phyloP scores from a whole-genome alignment of 192 early-diverging fungal species.

The Coemansia sp. region DNA sequence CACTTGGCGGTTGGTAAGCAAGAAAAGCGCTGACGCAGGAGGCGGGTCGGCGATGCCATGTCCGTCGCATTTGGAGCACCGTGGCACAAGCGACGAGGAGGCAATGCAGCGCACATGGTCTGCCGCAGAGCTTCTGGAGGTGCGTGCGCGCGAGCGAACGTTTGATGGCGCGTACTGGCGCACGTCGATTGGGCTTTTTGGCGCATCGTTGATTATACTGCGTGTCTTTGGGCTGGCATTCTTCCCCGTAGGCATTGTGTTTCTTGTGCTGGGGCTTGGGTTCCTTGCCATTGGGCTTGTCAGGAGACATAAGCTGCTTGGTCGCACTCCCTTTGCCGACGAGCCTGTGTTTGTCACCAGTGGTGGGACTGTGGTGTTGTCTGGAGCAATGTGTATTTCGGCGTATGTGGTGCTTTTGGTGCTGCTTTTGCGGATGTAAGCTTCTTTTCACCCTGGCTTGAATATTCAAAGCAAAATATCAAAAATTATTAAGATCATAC shows the following conservation, averaged over 20 bases:
- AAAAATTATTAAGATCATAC: too few species aligned
- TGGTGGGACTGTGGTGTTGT: constrained; percentile 34
- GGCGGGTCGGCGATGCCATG: not conserved
- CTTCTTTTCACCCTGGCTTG: not conserved
- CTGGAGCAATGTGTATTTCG: constrained; percentile 37
- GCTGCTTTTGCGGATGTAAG: constrained; percentile 36
- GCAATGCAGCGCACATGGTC: constrained; percentile 38
- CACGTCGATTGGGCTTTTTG: constrained; percentile 48
- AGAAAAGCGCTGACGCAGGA: not conserved
- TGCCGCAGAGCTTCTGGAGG: constrained; percentile 50
- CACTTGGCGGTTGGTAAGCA: not conserved
- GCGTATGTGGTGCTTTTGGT: constrained; percentile 45
- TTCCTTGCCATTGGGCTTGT: constrained; percentile 50
- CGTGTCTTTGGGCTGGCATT: constrained; percentile 48
- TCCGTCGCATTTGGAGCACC: not conserved
- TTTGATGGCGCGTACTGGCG: constrained; percentile 57
- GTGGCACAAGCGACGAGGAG: constrained; percentile 5
- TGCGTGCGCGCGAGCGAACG: constrained; percentile 53
- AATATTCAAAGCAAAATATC: too few species aligned
- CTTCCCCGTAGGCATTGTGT: constrained; percentile 51
- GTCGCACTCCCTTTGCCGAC: constrained; percentile 33
- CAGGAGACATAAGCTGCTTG: constrained; percentile 31
- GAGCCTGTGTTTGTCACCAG: constrained; percentile 42
- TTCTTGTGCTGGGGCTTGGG: constrained; percentile 45
- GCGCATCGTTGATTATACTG: constrained; percentile 50